Percentiles rank a stretch among this genome's conserved stretches.
Evolutionary conservation across 495 filamentous ascomycete species (phyloP).

Genomic region (Talaromyces liani): DNA sequence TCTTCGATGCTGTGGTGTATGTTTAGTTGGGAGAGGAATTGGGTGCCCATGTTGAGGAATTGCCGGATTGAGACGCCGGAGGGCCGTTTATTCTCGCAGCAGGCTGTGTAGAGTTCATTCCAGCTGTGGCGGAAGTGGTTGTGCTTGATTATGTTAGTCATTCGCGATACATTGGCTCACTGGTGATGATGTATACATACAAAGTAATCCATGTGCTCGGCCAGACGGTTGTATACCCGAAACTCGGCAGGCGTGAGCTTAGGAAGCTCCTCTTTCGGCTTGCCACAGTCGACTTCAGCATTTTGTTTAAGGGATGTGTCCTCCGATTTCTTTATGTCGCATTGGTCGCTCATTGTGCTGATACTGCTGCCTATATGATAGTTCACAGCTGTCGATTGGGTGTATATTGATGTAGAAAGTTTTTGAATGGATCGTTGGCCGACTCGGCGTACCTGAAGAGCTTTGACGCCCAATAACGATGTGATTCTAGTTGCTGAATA

Average conservation of each 20-base stretch:
- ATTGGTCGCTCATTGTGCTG: neutral
- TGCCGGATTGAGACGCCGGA: slow-evolving; percentile 50
- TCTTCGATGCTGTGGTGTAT: slow-evolving; percentile 85
- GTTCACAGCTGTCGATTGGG: neutral
- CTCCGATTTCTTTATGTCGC: neutral
- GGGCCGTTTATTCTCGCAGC: slow-evolving; percentile 48
- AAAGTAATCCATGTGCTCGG: slow-evolving; percentile 72
- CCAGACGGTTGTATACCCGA: slow-evolving; percentile 59
- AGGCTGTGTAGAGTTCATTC: slow-evolving; percentile 60
- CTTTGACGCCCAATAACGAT: neutral
- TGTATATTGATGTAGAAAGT: neutral
- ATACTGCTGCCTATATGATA: neutral
- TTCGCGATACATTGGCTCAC: too few relatives aligned
- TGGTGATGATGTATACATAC: slow-evolving; percentile 21
- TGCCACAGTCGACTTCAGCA: neutral
- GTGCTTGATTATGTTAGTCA: slow-evolving; percentile 39
- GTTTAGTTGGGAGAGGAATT: slow-evolving; percentile 61
- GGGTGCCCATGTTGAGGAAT: slow-evolving; percentile 55
- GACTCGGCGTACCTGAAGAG: neutral
- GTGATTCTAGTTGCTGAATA: neutral
- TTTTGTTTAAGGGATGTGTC: neutral
- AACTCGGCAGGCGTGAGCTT: slow-evolving; percentile 51
- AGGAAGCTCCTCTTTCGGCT: slow-evolving; percentile 12
- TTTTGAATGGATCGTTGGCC: neutral
- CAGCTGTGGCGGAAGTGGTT: slow-evolving; percentile 69